Evolutionary conservation across 768 basidiomycete species (phyloP), one percentile per base, ranked within the genome.

Genomic region (Chlorophyllum brunneum): DNA sequence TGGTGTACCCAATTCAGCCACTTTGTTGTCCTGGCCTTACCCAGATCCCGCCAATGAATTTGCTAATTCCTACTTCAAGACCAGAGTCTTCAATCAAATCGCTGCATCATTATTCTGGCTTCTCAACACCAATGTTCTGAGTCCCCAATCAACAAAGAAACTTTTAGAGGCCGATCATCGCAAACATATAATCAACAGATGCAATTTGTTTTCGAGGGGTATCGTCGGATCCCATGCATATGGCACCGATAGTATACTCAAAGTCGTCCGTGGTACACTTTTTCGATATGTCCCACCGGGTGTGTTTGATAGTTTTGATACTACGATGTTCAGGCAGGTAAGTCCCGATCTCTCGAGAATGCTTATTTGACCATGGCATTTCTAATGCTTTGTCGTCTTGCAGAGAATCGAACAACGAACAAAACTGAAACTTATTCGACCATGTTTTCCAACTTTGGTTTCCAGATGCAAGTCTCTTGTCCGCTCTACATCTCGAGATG

Each of bases 11-110:
- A 38, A 22, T 22, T 27, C 47, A 16, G 33, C 47, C 10, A 23
- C 36, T 15, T 48, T 34, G 13, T 34, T 48, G 15, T n/a, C 47
- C n/a, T 48, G 47, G 47, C 34, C 34, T 11, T 36, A n/a, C n/a
- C n/a, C n/a, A n/a, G n/a, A n/a, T n/a, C n/a, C 7, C 7, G 16
- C 20, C 3, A 45, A 5, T 16, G 36, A 48, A n/a, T n/a, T 37
- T 29, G 34, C 16, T 3, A 33, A 48, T 38, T 48, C 47, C 3
- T 37, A 34, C 7, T 13, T 48, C 15, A 38, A n/a, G 13, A 7
- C 34, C 10, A 8, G 8, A 4, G 13, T 22, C 22, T 26, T 48
- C 33, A 15, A 24, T 16, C 47, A n/a, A 23, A 8, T 38, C 27
- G 22, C 33, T 4, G 22, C 22, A 13, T 23, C 15, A 3, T 8